Base-by-base conservation (phyloP, 164 flowering plant species). In the Berberis thunbergii region DNA sequence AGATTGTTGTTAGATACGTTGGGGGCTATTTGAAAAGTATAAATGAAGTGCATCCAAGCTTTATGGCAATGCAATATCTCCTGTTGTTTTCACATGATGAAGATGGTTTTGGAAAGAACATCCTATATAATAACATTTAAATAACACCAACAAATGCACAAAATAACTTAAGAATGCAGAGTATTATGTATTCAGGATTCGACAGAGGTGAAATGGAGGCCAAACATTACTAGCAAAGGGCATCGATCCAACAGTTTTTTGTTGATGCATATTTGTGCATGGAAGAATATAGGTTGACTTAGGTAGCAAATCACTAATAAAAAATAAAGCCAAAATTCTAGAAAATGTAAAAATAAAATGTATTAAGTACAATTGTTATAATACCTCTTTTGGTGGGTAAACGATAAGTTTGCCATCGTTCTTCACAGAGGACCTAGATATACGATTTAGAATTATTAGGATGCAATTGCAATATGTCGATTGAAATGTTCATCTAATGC, bases 31-130 rank as follows among this genome's bases (percentile, higher is more conserved):
- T 63, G 7, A 41, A 7, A 42, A 41, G 49, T 42, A 53, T 53
- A 41, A 53, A 13, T 43, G 57, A 63, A 13, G 41, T 50, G 8
- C 65, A 52, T 52, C 65, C 58, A 43, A 52, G 58, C 10, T 63
- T 49, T 52, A 63, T 63, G 58, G 57, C 58, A 8, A 52, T 63
- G 66, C 66, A 26, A 10, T 64, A 53, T 64, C 59, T 50, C 38
- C 3, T 64, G 12, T 64, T 64, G n/a, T 54, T 64, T 54, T 49
- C 40, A 3, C 44, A 64, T 52, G 49, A n/a, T n/a, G 58, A 64
- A 13, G 66, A 54, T 43, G 66, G 66, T 0, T 54, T 3, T 45
- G 6, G 45, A 7, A 1, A 1, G 7, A 39, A 52, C 9, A 64
- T 64, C 0, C n/a, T n/a, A 13, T 64, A 53, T 11, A 52, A 2